Percentiles rank a stretch among this genome's conserved stretches.
phyloP scores from a whole-genome alignment of 352 stramenopile species.

The Labyrinthula sp. region DNA sequence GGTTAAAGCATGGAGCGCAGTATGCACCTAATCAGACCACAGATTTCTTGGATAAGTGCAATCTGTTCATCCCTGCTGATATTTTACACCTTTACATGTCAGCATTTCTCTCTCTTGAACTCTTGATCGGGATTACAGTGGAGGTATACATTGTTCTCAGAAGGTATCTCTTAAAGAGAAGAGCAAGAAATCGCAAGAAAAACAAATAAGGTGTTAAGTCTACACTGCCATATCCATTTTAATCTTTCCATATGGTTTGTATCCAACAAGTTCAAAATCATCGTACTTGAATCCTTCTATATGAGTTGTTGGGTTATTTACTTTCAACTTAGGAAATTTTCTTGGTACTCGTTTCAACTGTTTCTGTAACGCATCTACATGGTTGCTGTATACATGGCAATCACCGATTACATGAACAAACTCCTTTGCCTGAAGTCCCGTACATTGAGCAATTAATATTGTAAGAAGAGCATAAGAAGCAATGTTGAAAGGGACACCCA shows the following conservation, averaged over 20 bases:
- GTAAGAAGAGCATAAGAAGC: slow-evolving; percentile 92
- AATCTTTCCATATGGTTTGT: slow-evolving; percentile 82
- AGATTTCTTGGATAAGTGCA: too few species aligned
- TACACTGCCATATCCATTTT: slow-evolving; percentile 98
- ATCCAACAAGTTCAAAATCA: slow-evolving; percentile 84
- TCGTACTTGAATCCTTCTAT: slow-evolving; percentile 85
- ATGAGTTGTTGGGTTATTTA: slow-evolving; percentile 49
- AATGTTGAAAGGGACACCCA: slow-evolving; percentile 99
- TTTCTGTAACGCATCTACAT: slow-evolving; percentile 83
- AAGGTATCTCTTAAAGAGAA: too few species aligned
- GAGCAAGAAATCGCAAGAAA: too few species aligned
- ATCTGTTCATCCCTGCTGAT: too few species aligned
- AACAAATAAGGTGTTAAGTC: too few species aligned
- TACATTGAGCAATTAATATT: slow-evolving; percentile 80
- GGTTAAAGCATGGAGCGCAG: too few species aligned
- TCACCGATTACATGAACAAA: slow-evolving; percentile 97
- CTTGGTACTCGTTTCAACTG: slow-evolving; percentile 73
- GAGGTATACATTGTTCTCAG: too few species aligned
- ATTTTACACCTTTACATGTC: too few species aligned
- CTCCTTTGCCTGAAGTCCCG: slow-evolving; percentile 63
- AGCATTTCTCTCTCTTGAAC: too few species aligned
- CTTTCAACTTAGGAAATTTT: slow-evolving; percentile 56
- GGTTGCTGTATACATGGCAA: slow-evolving; percentile 95
- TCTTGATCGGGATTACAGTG: too few species aligned
- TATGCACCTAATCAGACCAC: too few species aligned